Percentiles rank a stretch among this genome's conserved stretches.
These are phyloP conservation scores for Cyathus striatus DNA, from an alignment of 768 basidiomycete species.

Conservation along the genomic window DNA sequence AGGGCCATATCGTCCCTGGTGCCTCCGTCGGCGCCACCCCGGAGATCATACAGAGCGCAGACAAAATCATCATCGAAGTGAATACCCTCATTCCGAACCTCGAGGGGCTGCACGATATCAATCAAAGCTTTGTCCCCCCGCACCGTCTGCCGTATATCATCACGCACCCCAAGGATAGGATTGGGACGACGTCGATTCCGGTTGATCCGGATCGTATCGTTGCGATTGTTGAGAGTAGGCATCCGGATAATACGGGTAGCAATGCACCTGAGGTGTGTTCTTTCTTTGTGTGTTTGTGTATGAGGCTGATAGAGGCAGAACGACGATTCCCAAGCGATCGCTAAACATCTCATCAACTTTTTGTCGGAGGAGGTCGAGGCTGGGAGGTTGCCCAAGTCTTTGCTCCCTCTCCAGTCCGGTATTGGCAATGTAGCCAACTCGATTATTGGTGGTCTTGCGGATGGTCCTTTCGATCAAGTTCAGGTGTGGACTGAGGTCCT, in stretches of 20 bases:
- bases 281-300: background rate
- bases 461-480: constrained; percentile 42
- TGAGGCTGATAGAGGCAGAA: constrained; percentile 18
- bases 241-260: constrained; percentile 39
- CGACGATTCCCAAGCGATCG: constrained; percentile 36
- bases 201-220: constrained; percentile 46
- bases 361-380: constrained; percentile 34
- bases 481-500: constrained; percentile 48
- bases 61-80: constrained; percentile 46
- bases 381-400: constrained; percentile 32
- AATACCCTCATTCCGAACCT: constrained; percentile 42
- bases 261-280: constrained; percentile 36
- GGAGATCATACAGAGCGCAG: constrained; percentile 41
- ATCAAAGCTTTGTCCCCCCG: constrained; percentile 37
- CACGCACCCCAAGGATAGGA: constrained; percentile 37
- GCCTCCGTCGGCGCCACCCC: constrained; percentile 44
- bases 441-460: constrained; percentile 43
- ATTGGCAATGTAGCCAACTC: constrained; percentile 47
- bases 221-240: constrained; percentile 33
- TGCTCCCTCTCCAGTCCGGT: constrained; percentile 42
- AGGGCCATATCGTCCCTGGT: constrained; percentile 40
- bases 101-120: constrained; percentile 45
- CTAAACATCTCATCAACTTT: constrained; percentile 39
- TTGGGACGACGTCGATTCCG: constrained; percentile 37
- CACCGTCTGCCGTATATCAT: constrained; percentile 39